Conservation (phyloP, 441 rosid genomes). For the Populus hybrid region DNA sequence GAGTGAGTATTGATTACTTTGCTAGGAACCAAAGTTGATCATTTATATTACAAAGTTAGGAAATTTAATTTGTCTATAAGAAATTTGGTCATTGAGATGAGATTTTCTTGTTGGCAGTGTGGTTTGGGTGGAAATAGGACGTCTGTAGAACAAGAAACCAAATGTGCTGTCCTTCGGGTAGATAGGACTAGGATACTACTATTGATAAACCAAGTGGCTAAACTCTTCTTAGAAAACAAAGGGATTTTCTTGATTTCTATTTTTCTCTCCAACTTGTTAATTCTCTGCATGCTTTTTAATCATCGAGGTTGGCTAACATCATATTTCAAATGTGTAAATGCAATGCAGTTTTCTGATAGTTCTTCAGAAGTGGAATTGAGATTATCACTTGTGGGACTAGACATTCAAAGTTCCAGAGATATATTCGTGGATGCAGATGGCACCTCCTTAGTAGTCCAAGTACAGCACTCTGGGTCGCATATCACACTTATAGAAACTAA, state of each 20-base stretch:
- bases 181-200: background rate
- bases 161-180: background rate
- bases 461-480: constrained; percentile 48
- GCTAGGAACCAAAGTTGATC: background rate
- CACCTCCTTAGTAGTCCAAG: constrained; percentile 49
- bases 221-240: background rate
- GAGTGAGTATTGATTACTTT: background rate
- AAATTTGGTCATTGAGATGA: background rate
- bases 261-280: background rate
- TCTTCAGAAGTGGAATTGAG: constrained; percentile 79
- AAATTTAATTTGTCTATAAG: background rate
- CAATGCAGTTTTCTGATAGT: constrained; percentile 71
- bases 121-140: background rate
- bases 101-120: background rate
- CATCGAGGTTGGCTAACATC: background rate
- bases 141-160: background rate
- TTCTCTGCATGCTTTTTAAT: background rate
- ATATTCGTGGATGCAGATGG: constrained; percentile 78
- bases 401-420: constrained; percentile 50
- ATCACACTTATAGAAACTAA: constrained; percentile 63
- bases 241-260: background rate
- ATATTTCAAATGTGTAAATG: background rate
- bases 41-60: background rate
- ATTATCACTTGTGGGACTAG: constrained; percentile 47
- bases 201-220: background rate